Conservation (phyloP, 805 yeast species). For the Blastobotrys mokoenaii region DNA sequence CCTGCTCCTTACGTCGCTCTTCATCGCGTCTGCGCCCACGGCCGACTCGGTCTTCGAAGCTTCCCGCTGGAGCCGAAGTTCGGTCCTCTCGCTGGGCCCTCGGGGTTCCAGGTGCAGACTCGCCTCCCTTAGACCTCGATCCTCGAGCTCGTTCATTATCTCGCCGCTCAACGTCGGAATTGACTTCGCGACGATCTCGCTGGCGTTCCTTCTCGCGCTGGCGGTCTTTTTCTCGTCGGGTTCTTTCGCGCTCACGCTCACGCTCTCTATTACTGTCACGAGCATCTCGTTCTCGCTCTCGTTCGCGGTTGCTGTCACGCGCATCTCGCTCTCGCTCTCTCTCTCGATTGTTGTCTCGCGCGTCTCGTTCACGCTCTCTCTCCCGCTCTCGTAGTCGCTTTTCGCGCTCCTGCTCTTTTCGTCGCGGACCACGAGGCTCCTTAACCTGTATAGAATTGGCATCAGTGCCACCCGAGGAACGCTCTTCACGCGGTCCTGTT, state of each 20-base stretch:
- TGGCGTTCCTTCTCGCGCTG: constrained; percentile 5
- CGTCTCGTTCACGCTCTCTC: background rate
- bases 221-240: constrained; percentile 1
- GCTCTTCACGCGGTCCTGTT: background rate
- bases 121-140: constrained; percentile 2
- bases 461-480: too few relatives aligned
- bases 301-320: constrained; percentile 4
- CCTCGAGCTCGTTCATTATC: constrained; percentile 5
- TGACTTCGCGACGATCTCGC: background rate
- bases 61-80: background rate
- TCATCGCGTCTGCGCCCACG: background rate
- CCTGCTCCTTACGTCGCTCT: background rate
- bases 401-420: constrained; percentile 12
- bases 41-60: background rate
- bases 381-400: background rate
- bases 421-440: background rate
- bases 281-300: constrained; percentile 4
- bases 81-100: background rate
- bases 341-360: background rate
- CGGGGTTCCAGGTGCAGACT: background rate
- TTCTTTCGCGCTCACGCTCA: constrained; percentile 6
- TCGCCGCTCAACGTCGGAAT: background rate
- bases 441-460: too few relatives aligned
- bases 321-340: constrained; percentile 4
- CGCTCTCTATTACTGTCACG: constrained; percentile 5